Evolutionary conservation across 768 basidiomycete species (phyloP), one percentile per base, ranked within the genome.

Genomic region (Boletus barrowsii): DNA sequence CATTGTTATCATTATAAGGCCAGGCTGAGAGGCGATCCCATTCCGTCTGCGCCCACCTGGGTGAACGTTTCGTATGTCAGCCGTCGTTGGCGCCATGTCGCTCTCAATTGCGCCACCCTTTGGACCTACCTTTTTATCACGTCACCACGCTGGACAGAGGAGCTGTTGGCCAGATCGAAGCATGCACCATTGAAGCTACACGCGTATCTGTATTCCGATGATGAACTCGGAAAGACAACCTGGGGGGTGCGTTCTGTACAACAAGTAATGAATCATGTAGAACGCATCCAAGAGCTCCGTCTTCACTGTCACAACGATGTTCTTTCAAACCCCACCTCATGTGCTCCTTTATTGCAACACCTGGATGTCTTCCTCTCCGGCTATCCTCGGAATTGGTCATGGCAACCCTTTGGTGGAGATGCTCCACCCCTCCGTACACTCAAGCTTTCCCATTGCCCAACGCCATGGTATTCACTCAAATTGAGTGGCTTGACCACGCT

Each of bases 151-250:
- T 76, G 75, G 73, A 69, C 69, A 10, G 62, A 72, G 35, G 76
- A 75, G 58, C 75, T 77, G 72, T 49, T 80, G 33, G 63, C 61
- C 29, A 70, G 79, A 18, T 80, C 79, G 0, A 78, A 76, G 52
- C 70, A 64, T 61, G 74, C 73, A 11, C 63, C 69, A 17, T 39
- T 66, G 22, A 48, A 42, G 33, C 26, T 62, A 40, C 15, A 10
- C 6, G 9, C 41, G 39, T 1, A 22, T 20, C 7, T 18, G 14
- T 13, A 22, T 14, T 2, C 10, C 5, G 4, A 7, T 8, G 39
- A 41, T 3, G 33, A 10, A 22, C 22, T 22, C 3, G 22, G 22
- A 17, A 15, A n/a, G 4, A 6, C 36, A 3, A 9, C 26, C 8
- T 17, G 29, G 14, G 15, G 5, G 3, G 4, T 22, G 5, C 5